phyloP scores from a whole-genome alignment of 75 land plant species.

The Pinus tabuliformis region DNA sequence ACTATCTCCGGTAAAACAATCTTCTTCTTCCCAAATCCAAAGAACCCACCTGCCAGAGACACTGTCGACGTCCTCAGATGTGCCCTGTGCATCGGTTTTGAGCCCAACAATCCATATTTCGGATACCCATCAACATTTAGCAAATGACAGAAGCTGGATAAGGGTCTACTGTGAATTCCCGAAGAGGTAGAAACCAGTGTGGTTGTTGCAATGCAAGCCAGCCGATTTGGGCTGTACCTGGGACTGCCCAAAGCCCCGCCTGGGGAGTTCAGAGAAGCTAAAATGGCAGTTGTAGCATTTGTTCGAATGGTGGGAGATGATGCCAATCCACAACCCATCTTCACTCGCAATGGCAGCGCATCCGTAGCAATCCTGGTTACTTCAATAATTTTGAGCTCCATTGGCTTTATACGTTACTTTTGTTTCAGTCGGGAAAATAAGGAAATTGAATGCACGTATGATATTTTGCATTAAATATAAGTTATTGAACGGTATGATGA shows the following conservation, averaged over 20 bases:
- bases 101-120: neutral
- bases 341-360: too few relatives aligned
- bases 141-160: neutral
- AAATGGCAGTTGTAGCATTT: neutral
- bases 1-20: slow-evolving; percentile 50
- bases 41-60: slow-evolving; percentile 41
- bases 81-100: neutral
- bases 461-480: too few relatives aligned
- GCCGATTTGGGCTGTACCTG: neutral
- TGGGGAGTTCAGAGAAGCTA: neutral
- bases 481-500: too few relatives aligned
- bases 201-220: neutral
- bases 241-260: neutral
- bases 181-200: too few relatives aligned
- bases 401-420: too few relatives aligned
- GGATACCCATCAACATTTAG: neutral
- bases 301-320: neutral
- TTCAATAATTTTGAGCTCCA: too few relatives aligned
- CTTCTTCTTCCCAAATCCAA: slow-evolving; percentile 43
- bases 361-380: too few relatives aligned
- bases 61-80: neutral
- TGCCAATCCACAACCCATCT: neutral
- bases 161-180: neutral
- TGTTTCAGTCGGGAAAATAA: too few relatives aligned
- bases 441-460: too few relatives aligned